A percentile compares a stretch with the other conserved stretches of the same genome.
Conservation (phyloP, 805 yeast species). For the Hanseniaspora clermontiae region DNA sequence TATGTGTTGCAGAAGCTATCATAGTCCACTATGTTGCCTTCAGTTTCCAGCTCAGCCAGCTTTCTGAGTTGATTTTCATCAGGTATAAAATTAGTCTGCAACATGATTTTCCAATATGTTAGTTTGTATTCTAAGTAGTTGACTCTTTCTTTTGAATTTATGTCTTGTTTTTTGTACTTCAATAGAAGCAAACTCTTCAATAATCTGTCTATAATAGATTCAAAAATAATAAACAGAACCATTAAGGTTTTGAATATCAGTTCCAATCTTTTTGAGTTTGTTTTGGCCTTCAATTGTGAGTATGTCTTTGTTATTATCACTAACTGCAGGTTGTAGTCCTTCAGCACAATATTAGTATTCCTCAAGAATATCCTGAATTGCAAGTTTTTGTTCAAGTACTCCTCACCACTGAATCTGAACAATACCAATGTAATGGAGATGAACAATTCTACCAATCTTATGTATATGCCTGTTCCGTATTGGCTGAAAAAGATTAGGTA, state of each 20-base stretch:
- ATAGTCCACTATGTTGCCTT: constrained; percentile 1
- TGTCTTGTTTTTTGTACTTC: constrained; percentile 1
- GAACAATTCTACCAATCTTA: constrained; percentile 7
- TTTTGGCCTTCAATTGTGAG: constrained; percentile 1
- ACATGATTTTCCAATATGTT: constrained; percentile 12
- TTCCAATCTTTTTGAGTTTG: constrained; percentile 6
- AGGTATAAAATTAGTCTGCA: constrained; percentile 11
- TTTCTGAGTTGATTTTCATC: constrained; percentile 1
- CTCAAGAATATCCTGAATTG: constrained; percentile 8
- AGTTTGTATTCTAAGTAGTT: constrained; percentile 12
- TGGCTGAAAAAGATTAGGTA: constrained; percentile 7
- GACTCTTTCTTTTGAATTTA: constrained; percentile 15
- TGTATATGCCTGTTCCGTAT: constrained; percentile 8
- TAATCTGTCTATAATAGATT: constrained; percentile 2
- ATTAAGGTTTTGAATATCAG: constrained; percentile 11
- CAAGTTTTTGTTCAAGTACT: constrained; percentile 2
- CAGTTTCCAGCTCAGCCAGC: not conserved
- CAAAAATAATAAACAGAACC: constrained; percentile 9
- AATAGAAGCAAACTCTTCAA: constrained; percentile 1
- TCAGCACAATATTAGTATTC: not conserved
- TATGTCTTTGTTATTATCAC: constrained; percentile 9
- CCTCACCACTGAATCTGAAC: constrained; percentile 12
- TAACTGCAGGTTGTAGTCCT: constrained; percentile 7
- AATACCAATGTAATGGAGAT: constrained; percentile 1
- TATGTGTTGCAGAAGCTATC: constrained; percentile 13